These are phyloP conservation scores for Fusarium tjaetaba DNA, from an alignment of 2,329 filamentous ascomycete species.

Conservation along the genomic window DNA sequence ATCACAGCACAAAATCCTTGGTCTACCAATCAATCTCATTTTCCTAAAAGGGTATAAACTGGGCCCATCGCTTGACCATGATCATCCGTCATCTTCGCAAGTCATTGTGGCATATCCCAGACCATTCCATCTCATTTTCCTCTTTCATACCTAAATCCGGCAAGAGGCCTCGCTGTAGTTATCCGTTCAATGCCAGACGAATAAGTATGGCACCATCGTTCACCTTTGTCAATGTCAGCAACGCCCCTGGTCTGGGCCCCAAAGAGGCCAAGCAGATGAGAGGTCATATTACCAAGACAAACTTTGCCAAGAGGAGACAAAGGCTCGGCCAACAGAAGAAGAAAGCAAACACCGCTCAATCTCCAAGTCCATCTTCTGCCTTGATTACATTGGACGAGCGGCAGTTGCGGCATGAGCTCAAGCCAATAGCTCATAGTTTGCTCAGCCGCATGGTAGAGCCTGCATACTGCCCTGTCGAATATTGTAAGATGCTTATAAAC, in stretches of 20 bases:
- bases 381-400: background rate
- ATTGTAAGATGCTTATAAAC: background rate
- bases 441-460: background rate
- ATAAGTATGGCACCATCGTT: background rate
- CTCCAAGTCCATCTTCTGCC: no score
- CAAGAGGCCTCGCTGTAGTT: rapidly evolving
- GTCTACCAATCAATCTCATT: constrained; percentile 18
- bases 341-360: rapidly evolving
- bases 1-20: background rate
- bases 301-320: constrained; percentile 19
- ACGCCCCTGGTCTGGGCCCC: constrained; percentile 2
- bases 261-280: constrained; percentile 14
- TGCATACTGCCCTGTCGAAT: background rate
- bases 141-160: background rate
- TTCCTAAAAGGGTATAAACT: constrained; percentile 11
- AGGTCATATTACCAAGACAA: constrained; percentile 8
- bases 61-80: background rate
- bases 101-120: background rate
- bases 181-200: rapidly evolving
- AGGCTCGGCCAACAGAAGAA: background rate
- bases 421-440: background rate
- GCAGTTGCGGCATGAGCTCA: no score
- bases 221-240: constrained; percentile 13
- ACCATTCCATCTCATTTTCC: background rate
- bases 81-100: background rate